A percentile compares a stretch with the other conserved stretches of the same genome.
Conservation (phyloP, 352 stramenopile species). For the Blastocystis sp. region DNA sequence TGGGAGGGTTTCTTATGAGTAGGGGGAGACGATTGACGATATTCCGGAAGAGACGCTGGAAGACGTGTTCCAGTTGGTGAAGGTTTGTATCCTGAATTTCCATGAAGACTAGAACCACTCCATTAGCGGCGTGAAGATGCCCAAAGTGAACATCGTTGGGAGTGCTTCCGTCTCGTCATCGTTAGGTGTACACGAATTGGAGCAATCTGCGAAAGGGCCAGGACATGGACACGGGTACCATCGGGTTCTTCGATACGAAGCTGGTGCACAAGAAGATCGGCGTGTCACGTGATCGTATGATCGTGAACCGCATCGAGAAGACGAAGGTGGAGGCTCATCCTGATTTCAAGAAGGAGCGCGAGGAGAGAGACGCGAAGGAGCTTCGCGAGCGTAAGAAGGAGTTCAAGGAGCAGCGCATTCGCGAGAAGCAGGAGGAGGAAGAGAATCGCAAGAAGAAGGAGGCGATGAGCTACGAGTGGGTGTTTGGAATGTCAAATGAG, state of each 20-base stretch:
- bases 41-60: slow-evolving; percentile 84
- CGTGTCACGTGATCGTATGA: slow-evolving; percentile 75
- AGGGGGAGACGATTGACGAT: slow-evolving; percentile 81
- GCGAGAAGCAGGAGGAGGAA: slow-evolving; percentile 74
- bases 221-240: slow-evolving; percentile 88
- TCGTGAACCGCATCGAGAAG: slow-evolving; percentile 77
- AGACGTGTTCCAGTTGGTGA: slow-evolving; percentile 88
- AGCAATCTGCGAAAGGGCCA: slow-evolving; percentile 88
- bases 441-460: slow-evolving; percentile 68
- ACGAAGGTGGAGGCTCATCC: slow-evolving; percentile 75
- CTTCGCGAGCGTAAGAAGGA: slow-evolving; percentile 77
- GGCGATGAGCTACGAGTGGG: slow-evolving; percentile 75
- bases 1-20: slow-evolving; percentile 17
- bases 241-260: slow-evolving; percentile 77
- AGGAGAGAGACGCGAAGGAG: slow-evolving; percentile 57
- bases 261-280: slow-evolving; percentile 77
- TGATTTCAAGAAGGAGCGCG: slow-evolving; percentile 69
- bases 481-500: slow-evolving; percentile 55
- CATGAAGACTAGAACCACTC: slow-evolving; percentile 78
- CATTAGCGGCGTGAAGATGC: slow-evolving; percentile 90
- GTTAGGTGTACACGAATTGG: slow-evolving; percentile 87
- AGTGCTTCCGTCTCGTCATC: slow-evolving; percentile 75
- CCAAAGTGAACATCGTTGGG: slow-evolving; percentile 83
- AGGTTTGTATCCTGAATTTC: slow-evolving; percentile 77
- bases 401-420: slow-evolving; percentile 80